Evolutionary conservation across 306 rosid species (phyloP).

Genomic region (Gastrolobium bilobum): DNA sequence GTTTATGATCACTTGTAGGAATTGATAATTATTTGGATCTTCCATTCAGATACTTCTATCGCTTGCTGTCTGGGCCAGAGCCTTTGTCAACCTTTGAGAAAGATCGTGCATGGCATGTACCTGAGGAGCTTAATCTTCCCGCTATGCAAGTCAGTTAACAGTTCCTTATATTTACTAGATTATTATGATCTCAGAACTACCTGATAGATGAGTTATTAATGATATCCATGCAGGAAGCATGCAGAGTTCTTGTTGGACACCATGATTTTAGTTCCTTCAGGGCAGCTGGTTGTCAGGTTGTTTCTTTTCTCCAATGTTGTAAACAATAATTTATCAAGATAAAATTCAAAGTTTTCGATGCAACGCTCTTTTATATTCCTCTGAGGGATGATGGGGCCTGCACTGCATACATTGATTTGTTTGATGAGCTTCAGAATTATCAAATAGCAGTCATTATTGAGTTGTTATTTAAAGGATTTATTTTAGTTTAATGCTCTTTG

Average conservation of each 20-base stretch:
- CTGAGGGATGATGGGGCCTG: conserved; percentile 24
- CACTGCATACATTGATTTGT: conserved; percentile 18
- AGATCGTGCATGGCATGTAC: conserved; percentile 90
- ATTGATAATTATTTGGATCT: conserved; percentile 33
- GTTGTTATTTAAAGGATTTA: conserved; percentile 24
- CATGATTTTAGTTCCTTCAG: conserved; percentile 99
- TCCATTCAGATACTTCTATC: conserved; percentile 79
- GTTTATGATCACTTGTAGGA: conserved; percentile 22
- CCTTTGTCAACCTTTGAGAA: conserved; percentile 84
- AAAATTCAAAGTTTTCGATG: conserved; percentile 18
- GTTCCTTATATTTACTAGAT: conserved; percentile 35
- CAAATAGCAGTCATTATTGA: conserved; percentile 24
- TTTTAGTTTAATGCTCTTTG: conserved; percentile 27
- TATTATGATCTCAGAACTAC: conserved; percentile 35
- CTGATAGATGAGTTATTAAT: conserved; percentile 22
- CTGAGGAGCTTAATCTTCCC: conserved; percentile 73
- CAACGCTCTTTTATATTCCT: conserved; percentile 22
- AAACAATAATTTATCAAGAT: conserved; percentile 19
- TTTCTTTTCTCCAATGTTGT: conserved; percentile 40
- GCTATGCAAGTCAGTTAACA: conserved; percentile 86
- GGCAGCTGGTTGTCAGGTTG: conserved; percentile 96
- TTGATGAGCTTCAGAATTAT: conserved; percentile 18
- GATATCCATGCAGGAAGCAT: conserved; percentile 76
- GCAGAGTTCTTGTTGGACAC: conserved; percentile 83
- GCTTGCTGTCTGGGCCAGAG: conserved; percentile 84